Evolutionary conservation across 495 filamentous ascomycete genomes (phyloP).

Genomic region (Penicillium fimorum): DNA sequence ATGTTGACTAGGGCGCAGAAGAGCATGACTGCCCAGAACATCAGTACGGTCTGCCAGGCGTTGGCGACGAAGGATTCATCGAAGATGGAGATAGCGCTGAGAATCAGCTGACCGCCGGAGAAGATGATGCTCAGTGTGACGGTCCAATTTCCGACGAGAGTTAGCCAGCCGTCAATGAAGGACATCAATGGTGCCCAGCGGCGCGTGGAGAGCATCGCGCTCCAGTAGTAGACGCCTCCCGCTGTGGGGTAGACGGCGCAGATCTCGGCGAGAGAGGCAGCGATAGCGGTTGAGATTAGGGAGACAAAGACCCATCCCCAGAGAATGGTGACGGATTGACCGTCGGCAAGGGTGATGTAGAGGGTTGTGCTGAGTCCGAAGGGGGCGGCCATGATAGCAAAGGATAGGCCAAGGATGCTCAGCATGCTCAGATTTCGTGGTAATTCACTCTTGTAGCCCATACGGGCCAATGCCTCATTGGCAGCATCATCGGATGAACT

Average conservation of each 20-base stretch:
- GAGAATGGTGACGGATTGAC: conserved; percentile 63
- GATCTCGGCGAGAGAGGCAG: conserved; percentile 74
- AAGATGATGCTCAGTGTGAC: conserved; percentile 51
- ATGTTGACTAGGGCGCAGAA: conserved; percentile 58
- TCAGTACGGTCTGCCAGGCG: conserved; percentile 60
- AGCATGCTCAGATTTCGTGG: conserved; percentile 62
- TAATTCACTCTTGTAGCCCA: conserved; percentile 64
- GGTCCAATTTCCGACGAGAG: conserved; percentile 68
- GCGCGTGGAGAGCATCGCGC: conserved; percentile 57
- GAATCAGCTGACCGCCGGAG: conserved; percentile 57
- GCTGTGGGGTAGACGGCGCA: conserved; percentile 70
- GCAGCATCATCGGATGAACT: conserved; percentile 34
- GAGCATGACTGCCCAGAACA: conserved; percentile 64
- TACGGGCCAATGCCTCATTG: conserved; percentile 56
- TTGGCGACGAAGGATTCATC: conserved; percentile 60
- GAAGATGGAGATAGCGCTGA: conserved; percentile 61
- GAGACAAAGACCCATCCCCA: conserved; percentile 72
- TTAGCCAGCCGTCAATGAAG: conserved; percentile 75
- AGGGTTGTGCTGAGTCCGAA: conserved; percentile 70
- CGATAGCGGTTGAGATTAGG: conserved; percentile 66
- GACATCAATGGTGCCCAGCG: conserved; percentile 62
- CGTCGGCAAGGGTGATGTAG: conserved; percentile 64
- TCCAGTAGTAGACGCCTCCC: conserved; percentile 74
- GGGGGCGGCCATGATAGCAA: conserved; percentile 60
- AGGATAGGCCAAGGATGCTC: conserved; percentile 61